phyloP scores from a whole-genome alignment of 192 early-diverging fungal genomes.

The Entophlyctis luteolus region DNA sequence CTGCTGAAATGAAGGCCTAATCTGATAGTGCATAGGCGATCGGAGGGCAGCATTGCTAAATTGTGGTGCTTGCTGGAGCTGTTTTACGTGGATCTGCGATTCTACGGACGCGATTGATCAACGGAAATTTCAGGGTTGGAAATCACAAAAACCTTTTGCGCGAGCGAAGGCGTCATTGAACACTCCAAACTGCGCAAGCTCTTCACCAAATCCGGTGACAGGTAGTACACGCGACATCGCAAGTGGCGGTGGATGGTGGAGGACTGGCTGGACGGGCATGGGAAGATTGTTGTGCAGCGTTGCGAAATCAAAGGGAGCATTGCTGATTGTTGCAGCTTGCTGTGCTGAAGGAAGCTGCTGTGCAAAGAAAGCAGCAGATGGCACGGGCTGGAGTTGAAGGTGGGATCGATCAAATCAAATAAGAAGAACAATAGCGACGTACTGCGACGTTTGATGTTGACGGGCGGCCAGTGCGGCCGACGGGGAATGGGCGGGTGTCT shows the following conservation, averaged over 20 bases:
- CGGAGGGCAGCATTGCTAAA: neutral
- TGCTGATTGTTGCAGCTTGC: neutral
- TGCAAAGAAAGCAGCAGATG: slow-evolving; percentile 13
- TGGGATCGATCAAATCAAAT: neutral
- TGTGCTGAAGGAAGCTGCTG: neutral
- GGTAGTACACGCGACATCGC: neutral
- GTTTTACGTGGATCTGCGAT: neutral
- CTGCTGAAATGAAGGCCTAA: slow-evolving; percentile 29
- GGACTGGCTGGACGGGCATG: neutral
- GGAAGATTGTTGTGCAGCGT: neutral
- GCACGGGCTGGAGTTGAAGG: too few species aligned
- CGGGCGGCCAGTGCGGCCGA: neutral
- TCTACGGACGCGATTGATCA: too few species aligned
- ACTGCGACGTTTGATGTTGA: neutral
- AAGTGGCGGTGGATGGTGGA: neutral
- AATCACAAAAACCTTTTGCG: neutral
- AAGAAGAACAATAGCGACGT: neutral
- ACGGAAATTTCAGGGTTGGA: too few species aligned
- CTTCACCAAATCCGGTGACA: too few species aligned
- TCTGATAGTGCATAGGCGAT: neutral
- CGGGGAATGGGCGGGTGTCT: neutral
- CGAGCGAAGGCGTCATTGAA: slow-evolving; percentile 1
- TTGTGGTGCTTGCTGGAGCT: neutral
- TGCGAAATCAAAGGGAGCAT: neutral
- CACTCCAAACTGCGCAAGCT: slow-evolving; percentile 4